Percentiles rank a stretch among this genome's conserved stretches.
Evolutionary conservation across 306 rosid species (phyloP).

Genomic region (Lotus japonicus): DNA sequence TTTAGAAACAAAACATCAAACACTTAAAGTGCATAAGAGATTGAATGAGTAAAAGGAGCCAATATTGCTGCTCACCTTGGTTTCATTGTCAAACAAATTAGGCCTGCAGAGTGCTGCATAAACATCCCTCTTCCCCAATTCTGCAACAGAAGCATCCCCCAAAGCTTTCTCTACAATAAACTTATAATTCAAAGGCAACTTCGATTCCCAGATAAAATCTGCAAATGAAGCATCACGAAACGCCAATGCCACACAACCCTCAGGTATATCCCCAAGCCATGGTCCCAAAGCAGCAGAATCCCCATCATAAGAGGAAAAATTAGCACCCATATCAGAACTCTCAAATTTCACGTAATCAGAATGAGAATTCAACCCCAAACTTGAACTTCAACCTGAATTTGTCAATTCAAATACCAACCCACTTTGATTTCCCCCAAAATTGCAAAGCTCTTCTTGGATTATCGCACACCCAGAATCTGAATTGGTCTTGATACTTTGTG

Average conservation of each 20-base stretch:
- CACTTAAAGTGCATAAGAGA: not conserved
- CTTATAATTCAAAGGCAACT: slow-evolving; percentile 66
- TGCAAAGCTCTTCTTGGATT: no score
- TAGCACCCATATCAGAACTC: slow-evolving; percentile 47
- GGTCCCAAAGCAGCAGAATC: slow-evolving; percentile 35
- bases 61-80: slow-evolving; percentile 48
- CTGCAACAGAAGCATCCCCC: slow-evolving; percentile 21
- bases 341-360: slow-evolving; percentile 10
- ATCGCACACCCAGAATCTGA: no score
- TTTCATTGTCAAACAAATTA: slow-evolving; percentile 49
- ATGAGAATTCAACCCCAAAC: slow-evolving; percentile 14
- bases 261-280: slow-evolving; percentile 75
- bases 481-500: no score
- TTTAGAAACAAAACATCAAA: not conserved
- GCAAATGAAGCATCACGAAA: slow-evolving; percentile 78
- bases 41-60: not conserved
- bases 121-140: slow-evolving; percentile 53
- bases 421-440: not conserved
- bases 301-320: slow-evolving; percentile 39
- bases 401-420: slow-evolving; percentile 4
- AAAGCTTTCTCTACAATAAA: slow-evolving; percentile 48
- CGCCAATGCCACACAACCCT: slow-evolving; percentile 69
- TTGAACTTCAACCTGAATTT: slow-evolving; percentile 56
- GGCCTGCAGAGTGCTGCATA: slow-evolving; percentile 66
- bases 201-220: slow-evolving; percentile 83